Conservation (phyloP, 1,284 basidiomycete genomes). For the Ceratorhiza oryzae-sativae region DNA sequence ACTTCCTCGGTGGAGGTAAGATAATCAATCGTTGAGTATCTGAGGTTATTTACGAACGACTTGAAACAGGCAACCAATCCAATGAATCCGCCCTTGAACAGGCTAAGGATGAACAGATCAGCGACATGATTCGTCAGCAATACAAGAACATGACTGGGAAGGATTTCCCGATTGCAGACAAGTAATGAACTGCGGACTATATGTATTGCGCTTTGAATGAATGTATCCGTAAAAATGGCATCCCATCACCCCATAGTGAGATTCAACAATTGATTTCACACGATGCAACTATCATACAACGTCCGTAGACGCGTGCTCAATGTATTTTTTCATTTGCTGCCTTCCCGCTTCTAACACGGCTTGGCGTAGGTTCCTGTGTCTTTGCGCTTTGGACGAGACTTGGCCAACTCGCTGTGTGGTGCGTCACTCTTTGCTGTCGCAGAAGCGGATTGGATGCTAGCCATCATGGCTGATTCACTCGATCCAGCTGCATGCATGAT, state of each 20-base stretch:
- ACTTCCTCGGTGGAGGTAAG: conserved; percentile 39
- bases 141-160: conserved; percentile 30
- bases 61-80: conserved; percentile 32
- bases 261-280: background rate
- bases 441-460: background rate
- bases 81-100: conserved; percentile 44
- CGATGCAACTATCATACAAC: background rate
- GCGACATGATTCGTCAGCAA: conserved; percentile 41
- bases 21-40: background rate
- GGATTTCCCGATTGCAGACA: conserved; percentile 39
- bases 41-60: background rate
- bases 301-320: background rate
- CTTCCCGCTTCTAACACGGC: conserved; percentile 11
- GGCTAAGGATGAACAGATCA: conserved; percentile 44
- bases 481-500: background rate
- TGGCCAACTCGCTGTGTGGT: conserved; percentile 18
- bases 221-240: background rate
- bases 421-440: background rate
- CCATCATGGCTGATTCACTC: conserved; percentile 22
- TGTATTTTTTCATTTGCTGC: background rate
- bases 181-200: conserved; percentile 3
- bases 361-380: conserved; percentile 28
- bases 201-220: background rate
- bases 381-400: conserved; percentile 11
- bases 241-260: background rate